A percentile compares a stretch with the other conserved stretches of the same genome.
Conservation (phyloP, 202 grass and related monocot genomes). For the Schoenoplectus tabernaemontani region DNA sequence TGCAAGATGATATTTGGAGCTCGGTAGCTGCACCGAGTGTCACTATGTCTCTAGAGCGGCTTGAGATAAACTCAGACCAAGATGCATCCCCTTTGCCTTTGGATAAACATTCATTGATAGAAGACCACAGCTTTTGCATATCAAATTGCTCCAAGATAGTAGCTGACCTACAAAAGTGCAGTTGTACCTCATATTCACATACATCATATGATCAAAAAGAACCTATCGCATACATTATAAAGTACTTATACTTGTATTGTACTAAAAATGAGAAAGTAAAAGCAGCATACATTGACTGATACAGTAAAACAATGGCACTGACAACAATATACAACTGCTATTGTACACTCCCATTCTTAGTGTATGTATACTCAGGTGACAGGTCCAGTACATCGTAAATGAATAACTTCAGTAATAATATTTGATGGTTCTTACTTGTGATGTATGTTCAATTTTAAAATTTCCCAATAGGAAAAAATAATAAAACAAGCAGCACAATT, state of each 20-base stretch:
- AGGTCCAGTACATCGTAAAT: not conserved
- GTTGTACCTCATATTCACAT: not conserved
- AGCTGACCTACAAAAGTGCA: constrained; percentile 35
- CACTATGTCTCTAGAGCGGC: constrained; percentile 38
- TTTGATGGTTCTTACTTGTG: not conserved
- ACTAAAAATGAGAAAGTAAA: not conserved
- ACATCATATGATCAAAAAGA: not conserved
- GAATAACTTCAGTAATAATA: not conserved
- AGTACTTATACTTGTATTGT: not conserved
- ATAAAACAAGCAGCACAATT: not conserved
- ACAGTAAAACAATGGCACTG: not conserved
- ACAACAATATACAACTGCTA: not conserved
- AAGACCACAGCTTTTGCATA: constrained; percentile 42
- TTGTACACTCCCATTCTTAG: not conserved
- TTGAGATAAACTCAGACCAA: constrained; percentile 51
- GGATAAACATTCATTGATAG: constrained; percentile 41
- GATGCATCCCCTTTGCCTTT: constrained; percentile 33
- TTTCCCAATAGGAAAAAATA: not conserved
- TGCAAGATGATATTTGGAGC: constrained; percentile 46
- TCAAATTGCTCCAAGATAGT: constrained; percentile 63
- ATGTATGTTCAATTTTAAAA: not conserved
- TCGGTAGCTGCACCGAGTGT: constrained; percentile 61
- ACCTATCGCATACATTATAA: not conserved
- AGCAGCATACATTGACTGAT: not conserved
- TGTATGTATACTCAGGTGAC: no score